These are phyloP conservation scores for Corrigiola litoralis DNA, from an alignment of 179 eudicot genomes.

Conservation along the genomic window DNA sequence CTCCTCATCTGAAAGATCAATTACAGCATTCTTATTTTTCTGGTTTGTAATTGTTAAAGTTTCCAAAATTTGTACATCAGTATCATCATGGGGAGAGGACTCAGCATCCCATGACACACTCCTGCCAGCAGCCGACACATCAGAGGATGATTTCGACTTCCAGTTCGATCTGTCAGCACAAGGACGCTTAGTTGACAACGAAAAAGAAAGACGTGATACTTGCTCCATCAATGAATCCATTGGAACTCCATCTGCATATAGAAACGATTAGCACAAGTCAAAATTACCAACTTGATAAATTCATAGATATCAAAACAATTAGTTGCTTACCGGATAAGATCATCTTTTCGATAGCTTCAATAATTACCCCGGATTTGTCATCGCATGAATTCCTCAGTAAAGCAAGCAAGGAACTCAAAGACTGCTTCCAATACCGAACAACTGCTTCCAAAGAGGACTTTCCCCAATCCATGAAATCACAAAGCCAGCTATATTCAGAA, in stretches of 20 bases:
- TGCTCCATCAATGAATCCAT: conserved; percentile 59
- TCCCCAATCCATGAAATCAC: conserved; percentile 88
- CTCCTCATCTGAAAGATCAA: conserved; percentile 82
- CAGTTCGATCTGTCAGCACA: conserved; percentile 19
- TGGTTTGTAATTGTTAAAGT: conserved; percentile 15
- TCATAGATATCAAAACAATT: neutral
- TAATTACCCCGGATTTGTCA: conserved; percentile 35
- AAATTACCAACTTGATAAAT: neutral
- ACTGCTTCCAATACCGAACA: conserved; percentile 85
- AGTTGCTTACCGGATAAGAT: conserved; percentile 58
- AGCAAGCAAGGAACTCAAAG: conserved; percentile 53
- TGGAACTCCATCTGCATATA: conserved; percentile 53
- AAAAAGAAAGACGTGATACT: conserved; percentile 62
- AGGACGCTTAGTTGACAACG: conserved; percentile 38
- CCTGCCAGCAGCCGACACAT: conserved; percentile 26
- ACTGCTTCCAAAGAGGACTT: conserved; percentile 68
- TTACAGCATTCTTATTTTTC: conserved; percentile 27
- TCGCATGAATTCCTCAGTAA: conserved; percentile 49
- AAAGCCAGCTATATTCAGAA: conserved; percentile 61
- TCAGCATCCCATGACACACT: conserved; percentile 25
- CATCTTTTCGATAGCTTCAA: conserved; percentile 53
- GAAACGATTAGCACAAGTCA: conserved; percentile 10
- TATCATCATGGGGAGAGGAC: conserved; percentile 28
- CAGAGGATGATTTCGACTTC: conserved; percentile 30
- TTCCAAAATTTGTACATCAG: conserved; percentile 38